A percentile compares a stretch with the other conserved stretches of the same genome.
phyloP scores from a whole-genome alignment of 176 grass and related monocot genomes.

The Oryza longistaminata region DNA sequence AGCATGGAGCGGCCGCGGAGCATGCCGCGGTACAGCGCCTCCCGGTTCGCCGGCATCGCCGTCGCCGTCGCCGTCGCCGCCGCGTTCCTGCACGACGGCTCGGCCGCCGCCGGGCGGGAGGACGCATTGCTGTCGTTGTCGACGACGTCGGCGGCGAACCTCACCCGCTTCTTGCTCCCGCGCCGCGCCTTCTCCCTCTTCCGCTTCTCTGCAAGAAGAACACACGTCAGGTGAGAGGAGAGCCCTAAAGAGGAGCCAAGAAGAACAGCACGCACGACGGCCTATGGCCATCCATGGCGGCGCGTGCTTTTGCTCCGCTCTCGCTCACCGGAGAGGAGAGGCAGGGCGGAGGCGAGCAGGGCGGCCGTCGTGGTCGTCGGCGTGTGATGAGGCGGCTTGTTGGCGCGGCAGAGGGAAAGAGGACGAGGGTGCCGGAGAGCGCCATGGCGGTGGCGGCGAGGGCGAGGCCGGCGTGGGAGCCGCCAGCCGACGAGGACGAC shows the following conservation, averaged over 20 bases:
- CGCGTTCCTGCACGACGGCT: conserved; percentile 27
- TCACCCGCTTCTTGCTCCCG: conserved; percentile 71
- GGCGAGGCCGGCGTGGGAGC: conserved; percentile 56
- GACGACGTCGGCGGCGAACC: conserved; percentile 72
- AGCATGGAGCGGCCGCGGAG: conserved; percentile 70
- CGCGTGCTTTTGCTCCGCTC: background rate
- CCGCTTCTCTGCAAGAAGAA: conserved; percentile 58
- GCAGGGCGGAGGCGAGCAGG: conserved; percentile 32
- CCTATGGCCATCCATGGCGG: too few relatives aligned
- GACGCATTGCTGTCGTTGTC: conserved; percentile 47
- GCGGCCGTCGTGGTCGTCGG: background rate
- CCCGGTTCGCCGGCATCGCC: conserved; percentile 79
- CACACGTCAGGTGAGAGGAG: background rate
- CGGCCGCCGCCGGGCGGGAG: background rate
- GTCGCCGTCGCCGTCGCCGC: conserved; percentile 24
- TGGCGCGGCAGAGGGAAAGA: conserved; percentile 77
- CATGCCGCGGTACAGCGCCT: conserved; percentile 88
- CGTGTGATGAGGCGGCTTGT: conserved; percentile 6
- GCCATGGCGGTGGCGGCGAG: conserved; percentile 86
- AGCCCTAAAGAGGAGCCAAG: background rate
- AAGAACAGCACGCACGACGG: background rate
- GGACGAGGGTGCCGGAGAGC: conserved; percentile 77
- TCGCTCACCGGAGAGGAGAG: conserved; percentile 51
- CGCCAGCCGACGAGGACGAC: conserved; percentile 4
- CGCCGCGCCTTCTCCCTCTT: conserved; percentile 51